These are phyloP conservation scores for Hanseniaspora meyeri DNA, from an alignment of 805 yeast species.

Conservation along the genomic window DNA sequence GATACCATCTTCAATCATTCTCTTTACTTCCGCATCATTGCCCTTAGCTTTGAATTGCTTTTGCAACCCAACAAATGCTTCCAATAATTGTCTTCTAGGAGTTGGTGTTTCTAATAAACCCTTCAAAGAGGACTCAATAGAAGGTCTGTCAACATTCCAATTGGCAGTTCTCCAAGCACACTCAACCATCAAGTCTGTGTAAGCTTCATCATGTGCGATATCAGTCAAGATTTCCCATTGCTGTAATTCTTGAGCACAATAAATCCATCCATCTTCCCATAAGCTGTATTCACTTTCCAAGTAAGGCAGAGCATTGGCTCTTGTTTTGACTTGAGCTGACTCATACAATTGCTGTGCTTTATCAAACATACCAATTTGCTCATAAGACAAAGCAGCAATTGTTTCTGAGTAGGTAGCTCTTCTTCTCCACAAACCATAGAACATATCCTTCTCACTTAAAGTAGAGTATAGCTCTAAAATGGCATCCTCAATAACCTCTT, in stretches of 20 bases:
- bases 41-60: slow-evolving; percentile 87
- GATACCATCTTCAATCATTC: slow-evolving; percentile 89
- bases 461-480: slow-evolving; percentile 77
- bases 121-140: slow-evolving; percentile 84
- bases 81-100: slow-evolving; percentile 89
- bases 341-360: slow-evolving; percentile 89
- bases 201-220: slow-evolving; percentile 94
- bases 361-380: slow-evolving; percentile 90
- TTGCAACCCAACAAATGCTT: slow-evolving; percentile 84
- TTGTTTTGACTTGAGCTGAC: slow-evolving; percentile 89
- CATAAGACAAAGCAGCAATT: slow-evolving; percentile 81
- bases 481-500: slow-evolving; percentile 82
- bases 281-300: slow-evolving; percentile 88
- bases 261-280: slow-evolving; percentile 98
- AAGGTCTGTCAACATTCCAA: slow-evolving; percentile 91
- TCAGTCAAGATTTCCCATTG: slow-evolving; percentile 98
- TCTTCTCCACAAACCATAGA: slow-evolving; percentile 95
- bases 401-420: slow-evolving; percentile 91
- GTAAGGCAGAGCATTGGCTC: slow-evolving; percentile 89
- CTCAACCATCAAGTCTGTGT: slow-evolving; percentile 85
- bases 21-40: slow-evolving; percentile 69
- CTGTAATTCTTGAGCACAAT: slow-evolving; percentile 91
- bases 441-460: slow-evolving; percentile 89
- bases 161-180: slow-evolving; percentile 99
- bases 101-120: slow-evolving; percentile 98